These are phyloP conservation scores for Polyplosphaeria fusca DNA, from an alignment of 495 filamentous ascomycete genomes.

Conservation along the genomic window DNA sequence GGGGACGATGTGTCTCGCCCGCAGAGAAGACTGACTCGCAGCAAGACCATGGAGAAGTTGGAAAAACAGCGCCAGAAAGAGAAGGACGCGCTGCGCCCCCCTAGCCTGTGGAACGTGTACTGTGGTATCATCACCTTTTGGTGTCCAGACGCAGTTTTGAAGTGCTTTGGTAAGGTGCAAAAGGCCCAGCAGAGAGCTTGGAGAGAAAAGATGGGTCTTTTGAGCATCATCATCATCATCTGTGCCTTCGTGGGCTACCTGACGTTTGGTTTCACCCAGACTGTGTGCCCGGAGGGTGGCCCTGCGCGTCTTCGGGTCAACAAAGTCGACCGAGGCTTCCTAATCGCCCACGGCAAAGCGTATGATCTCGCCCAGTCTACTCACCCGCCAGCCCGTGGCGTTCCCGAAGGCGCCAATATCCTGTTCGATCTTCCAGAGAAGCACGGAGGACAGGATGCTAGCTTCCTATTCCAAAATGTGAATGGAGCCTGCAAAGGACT, in stretches of 20 bases:
- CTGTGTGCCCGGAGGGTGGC: constrained; percentile 71
- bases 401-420: constrained; percentile 66
- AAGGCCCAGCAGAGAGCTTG: constrained; percentile 90
- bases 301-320: constrained; percentile 70
- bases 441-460: constrained; percentile 84
- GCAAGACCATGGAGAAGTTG: constrained; percentile 51
- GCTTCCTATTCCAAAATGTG: constrained; percentile 98
- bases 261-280: constrained; percentile 91
- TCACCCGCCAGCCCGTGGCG: constrained; percentile 77
- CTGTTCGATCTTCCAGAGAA: constrained; percentile 78
- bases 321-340: constrained; percentile 71
- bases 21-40: constrained; percentile 52
- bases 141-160: constrained; percentile 80
- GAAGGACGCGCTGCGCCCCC: constrained; percentile 67
- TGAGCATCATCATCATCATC: constrained; percentile 87
- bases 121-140: constrained; percentile 92
- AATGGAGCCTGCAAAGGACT: constrained; percentile 95
- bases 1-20: constrained; percentile 16
- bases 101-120: constrained; percentile 92
- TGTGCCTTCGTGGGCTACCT: constrained; percentile 90
- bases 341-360: constrained; percentile 93
- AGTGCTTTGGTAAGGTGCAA: constrained; percentile 81
- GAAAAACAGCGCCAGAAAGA: constrained; percentile 63
- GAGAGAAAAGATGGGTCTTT: constrained; percentile 97
- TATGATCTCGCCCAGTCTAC: constrained; percentile 74